Conservation (phyloP, 352 stramenopile genomes). For the Phytophthora pluvialis region DNA sequence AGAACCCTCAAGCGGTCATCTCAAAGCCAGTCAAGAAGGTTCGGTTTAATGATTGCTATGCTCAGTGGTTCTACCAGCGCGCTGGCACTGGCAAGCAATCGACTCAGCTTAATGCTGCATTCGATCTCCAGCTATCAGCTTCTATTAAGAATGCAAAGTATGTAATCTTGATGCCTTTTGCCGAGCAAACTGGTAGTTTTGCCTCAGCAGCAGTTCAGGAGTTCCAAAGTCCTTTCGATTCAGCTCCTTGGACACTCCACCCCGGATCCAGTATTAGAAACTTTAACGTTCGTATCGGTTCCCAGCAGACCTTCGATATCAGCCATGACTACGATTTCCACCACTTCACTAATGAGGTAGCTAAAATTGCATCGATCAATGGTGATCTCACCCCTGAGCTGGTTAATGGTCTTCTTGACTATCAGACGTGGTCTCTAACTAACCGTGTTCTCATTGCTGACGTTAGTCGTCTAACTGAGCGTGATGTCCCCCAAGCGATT, state of each 20-base stretch:
- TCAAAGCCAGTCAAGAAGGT: no score
- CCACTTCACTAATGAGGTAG: not conserved
- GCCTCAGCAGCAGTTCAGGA: no score
- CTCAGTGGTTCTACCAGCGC: no score
- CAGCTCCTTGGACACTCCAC: slow-evolving; percentile 2
- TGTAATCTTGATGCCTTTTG: no score
- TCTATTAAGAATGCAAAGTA: no score
- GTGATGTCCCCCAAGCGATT: not conserved
- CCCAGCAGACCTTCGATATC: not conserved
- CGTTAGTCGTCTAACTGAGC: not conserved
- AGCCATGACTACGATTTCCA: not conserved
- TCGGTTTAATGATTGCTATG: no score
- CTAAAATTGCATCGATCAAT: slow-evolving; percentile 25
- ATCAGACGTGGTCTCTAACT: slow-evolving; percentile 1
- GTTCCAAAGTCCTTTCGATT: not conserved
- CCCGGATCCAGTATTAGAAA: not conserved
- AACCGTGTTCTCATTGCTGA: not conserved
- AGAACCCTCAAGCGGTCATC: no score
- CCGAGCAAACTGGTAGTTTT: no score
- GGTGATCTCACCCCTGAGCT: slow-evolving; percentile 8
- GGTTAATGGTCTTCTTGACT: not conserved
- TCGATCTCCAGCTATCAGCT: no score
- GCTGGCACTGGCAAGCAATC: no score
- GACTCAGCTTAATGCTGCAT: no score
- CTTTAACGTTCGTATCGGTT: slow-evolving; percentile 10